Percentiles rank a stretch among this genome's conserved stretches.
phyloP scores from a whole-genome alignment of 352 stramenopile genomes.

The Discostella stelligera region DNA sequence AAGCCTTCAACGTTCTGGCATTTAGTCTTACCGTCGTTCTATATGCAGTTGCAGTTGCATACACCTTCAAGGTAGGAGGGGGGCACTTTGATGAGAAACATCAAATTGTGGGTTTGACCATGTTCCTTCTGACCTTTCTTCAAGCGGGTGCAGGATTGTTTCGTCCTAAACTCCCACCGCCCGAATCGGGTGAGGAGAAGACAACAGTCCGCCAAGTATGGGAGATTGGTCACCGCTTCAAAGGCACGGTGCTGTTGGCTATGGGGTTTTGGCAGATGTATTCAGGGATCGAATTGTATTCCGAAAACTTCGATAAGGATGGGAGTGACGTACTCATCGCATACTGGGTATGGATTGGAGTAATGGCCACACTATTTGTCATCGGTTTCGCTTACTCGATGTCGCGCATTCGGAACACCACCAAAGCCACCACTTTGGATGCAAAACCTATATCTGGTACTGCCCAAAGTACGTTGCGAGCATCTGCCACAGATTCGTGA shows the following conservation, averaged over 20 bases:
- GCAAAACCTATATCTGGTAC: background rate
- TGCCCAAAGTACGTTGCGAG: background rate
- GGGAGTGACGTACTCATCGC: conserved; percentile 26
- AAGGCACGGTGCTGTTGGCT: conserved; percentile 32
- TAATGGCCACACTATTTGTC: conserved; percentile 32
- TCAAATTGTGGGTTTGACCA: conserved; percentile 48
- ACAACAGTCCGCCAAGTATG: conserved; percentile 40
- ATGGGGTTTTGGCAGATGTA: conserved; percentile 60
- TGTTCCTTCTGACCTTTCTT: conserved; percentile 42
- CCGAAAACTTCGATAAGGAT: conserved; percentile 23
- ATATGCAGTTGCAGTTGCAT: conserved; percentile 40
- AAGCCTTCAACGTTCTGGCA: conserved; percentile 42
- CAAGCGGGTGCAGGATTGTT: conserved; percentile 56
- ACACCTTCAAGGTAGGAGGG: conserved; percentile 23
- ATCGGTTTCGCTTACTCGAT: conserved; percentile 17
- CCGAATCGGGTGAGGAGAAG: conserved; percentile 40
- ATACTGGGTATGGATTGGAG: conserved; percentile 55
- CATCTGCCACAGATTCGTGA: background rate
- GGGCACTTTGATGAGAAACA: conserved; percentile 48
- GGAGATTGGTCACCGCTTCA: conserved; percentile 50
- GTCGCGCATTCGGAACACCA: background rate
- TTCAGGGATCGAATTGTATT: conserved; percentile 51
- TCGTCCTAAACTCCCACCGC: conserved; percentile 30
- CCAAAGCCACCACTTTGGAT: background rate
- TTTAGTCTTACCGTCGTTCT: conserved; percentile 42